phyloP scores from a whole-genome alignment of 2,329 filamentous ascomycete species.

The Aspergillus nomiae region DNA sequence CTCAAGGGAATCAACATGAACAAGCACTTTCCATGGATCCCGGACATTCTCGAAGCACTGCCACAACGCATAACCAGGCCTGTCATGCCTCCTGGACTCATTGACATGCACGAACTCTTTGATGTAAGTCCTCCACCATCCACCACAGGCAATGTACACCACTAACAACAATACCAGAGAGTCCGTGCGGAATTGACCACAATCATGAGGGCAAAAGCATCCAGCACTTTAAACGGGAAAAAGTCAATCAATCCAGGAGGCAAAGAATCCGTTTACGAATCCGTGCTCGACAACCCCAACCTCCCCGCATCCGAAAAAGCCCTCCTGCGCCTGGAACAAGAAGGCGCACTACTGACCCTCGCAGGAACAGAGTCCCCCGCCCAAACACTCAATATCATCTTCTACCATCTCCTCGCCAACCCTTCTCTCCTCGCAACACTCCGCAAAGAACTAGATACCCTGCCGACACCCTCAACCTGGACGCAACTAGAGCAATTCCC shows the following conservation, averaged over 20 bases:
- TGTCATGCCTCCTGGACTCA: not conserved
- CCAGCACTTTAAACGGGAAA: not conserved
- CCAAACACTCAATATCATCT: constrained; percentile 24
- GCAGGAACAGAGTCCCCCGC: constrained; percentile 31
- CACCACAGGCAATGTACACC: not conserved
- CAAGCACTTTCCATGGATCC: constrained; percentile 33
- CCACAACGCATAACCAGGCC: not conserved
- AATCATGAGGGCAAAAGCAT: constrained; percentile 15
- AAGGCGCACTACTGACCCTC: constrained; percentile 30
- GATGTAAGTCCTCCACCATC: not conserved
- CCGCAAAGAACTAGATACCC: constrained; percentile 20
- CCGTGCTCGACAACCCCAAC: constrained; percentile 24
- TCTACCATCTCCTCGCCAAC: constrained; percentile 24
- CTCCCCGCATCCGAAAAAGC: constrained; percentile 31
- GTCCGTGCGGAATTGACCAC: constrained; percentile 12
- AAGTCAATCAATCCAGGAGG: constrained; percentile 1
- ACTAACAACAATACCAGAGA: not conserved
- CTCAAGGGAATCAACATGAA: constrained; percentile 34
- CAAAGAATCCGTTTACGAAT: constrained; percentile 30
- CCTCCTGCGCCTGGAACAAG: constrained; percentile 30
- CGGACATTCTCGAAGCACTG: constrained; percentile 23
- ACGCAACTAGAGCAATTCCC: constrained; percentile 38
- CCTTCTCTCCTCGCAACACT: constrained; percentile 19
- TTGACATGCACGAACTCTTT: not conserved
- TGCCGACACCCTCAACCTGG: constrained; percentile 16